Conservation (phyloP, 139 green algal species). For the Gonium pectorale region DNA sequence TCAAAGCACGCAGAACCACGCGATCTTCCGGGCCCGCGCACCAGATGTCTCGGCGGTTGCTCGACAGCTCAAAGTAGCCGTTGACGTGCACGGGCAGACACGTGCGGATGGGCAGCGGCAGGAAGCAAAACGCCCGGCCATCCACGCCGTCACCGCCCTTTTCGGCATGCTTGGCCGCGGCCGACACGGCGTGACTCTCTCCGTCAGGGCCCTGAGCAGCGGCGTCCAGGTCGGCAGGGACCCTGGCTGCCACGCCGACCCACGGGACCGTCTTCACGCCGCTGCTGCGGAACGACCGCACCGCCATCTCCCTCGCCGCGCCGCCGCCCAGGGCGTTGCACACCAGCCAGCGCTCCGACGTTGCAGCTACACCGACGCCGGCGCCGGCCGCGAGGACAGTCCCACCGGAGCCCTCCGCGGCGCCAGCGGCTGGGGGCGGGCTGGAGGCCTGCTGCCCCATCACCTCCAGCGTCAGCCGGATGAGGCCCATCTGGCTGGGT, state of each 20-base stretch:
- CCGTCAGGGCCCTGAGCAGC: neutral
- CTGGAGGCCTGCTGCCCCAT: neutral
- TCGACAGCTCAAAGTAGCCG: slow-evolving; percentile 86
- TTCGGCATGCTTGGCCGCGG: neutral
- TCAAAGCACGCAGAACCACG: neutral
- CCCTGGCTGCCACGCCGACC: slow-evolving; percentile 75
- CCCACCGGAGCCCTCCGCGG: too few relatives aligned
- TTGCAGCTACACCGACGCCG: neutral
- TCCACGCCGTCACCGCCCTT: neutral
- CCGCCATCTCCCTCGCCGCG: slow-evolving; percentile 46
- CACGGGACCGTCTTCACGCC: slow-evolving; percentile 77
- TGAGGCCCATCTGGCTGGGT: slow-evolving; percentile 43
- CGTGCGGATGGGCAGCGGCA: slow-evolving; percentile 79
- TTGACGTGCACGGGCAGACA: slow-evolving; percentile 84
- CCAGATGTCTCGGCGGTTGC: slow-evolving; percentile 81
- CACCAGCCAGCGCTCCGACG: slow-evolving; percentile 67
- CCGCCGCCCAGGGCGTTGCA: slow-evolving; percentile 67
- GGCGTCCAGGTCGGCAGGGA: slow-evolving; percentile 37
- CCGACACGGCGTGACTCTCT: neutral
- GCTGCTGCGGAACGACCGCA: slow-evolving; percentile 38
- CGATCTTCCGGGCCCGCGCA: neutral
- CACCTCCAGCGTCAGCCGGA: slow-evolving; percentile 34
- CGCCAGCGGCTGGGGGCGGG: neutral
- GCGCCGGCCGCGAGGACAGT: too few relatives aligned
- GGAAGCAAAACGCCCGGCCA: slow-evolving; percentile 85